phyloP scores from a whole-genome alignment of 352 stramenopile species.

The Pythium phragmitis region DNA sequence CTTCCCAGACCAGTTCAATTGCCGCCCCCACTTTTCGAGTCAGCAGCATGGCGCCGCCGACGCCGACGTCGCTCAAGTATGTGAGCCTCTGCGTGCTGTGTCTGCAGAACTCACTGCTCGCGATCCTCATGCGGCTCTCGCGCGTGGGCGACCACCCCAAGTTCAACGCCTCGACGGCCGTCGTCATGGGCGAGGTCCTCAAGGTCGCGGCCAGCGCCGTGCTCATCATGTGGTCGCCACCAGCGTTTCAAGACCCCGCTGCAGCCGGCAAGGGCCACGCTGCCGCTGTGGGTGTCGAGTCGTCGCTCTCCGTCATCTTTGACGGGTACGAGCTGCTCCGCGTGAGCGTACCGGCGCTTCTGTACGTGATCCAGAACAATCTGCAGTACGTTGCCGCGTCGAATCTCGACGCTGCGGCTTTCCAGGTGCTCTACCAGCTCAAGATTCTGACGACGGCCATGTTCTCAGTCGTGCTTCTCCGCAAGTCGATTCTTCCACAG shows the following conservation, averaged over 20 bases:
- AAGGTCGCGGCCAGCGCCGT: constrained; percentile 55
- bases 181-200: constrained; percentile 70
- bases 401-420: constrained; percentile 77
- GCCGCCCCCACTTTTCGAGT: constrained; percentile 3
- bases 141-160: constrained; percentile 64
- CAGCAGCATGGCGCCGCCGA: constrained; percentile 15
- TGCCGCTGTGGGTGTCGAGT: not conserved
- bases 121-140: constrained; percentile 81
- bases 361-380: constrained; percentile 88
- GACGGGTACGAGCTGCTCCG: constrained; percentile 62
- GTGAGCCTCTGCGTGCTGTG: constrained; percentile 75
- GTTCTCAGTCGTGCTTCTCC: constrained; percentile 81
- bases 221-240: constrained; percentile 37
- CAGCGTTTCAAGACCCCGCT: constrained; percentile 19
- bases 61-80: constrained; percentile 65
- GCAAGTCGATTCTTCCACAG: constrained; percentile 62
- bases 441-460: constrained; percentile 87
- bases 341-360: constrained; percentile 69
- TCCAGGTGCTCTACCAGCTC: constrained; percentile 86
- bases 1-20: not conserved
- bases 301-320: constrained; percentile 45
- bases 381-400: constrained; percentile 79
- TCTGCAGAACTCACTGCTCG: constrained; percentile 76
- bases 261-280: constrained; percentile 10
- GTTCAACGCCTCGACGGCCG: constrained; percentile 74